phyloP scores from a whole-genome alignment of 164 flowering plant genomes.

The Annona cherimola region DNA sequence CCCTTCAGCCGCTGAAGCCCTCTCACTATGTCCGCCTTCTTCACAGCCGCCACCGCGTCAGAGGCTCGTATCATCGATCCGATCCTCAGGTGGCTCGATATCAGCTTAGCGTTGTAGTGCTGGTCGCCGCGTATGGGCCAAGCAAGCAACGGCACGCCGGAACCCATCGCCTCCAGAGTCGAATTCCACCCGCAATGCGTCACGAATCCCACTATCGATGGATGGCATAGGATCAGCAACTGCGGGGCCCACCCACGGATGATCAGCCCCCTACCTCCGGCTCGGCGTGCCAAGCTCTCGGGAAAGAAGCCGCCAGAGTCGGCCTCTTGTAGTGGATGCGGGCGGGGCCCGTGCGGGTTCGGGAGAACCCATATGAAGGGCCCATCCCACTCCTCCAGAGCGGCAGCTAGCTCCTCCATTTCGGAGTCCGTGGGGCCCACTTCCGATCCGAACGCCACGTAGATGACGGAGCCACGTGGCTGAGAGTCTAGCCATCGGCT shows the following conservation, averaged over 20 bases:
- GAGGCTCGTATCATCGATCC: constrained; percentile 29
- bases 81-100: constrained; percentile 35
- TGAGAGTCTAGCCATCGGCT: constrained; percentile 35
- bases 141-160: constrained; percentile 55
- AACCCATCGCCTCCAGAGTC: constrained; percentile 46
- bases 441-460: constrained; percentile 38
- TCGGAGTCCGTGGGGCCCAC: constrained; percentile 31
- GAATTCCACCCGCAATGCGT: constrained; percentile 82
- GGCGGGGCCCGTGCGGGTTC: constrained; percentile 15
- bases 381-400: constrained; percentile 23
- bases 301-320: constrained; percentile 21
- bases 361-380: constrained; percentile 58
- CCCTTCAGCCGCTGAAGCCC: constrained; percentile 44
- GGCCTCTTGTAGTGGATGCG: background rate
- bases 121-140: constrained; percentile 81
- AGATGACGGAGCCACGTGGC: constrained; percentile 38
- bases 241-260: constrained; percentile 79
- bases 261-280: constrained; percentile 42
- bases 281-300: constrained; percentile 28
- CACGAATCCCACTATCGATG: constrained; percentile 50
- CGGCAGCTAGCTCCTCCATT: constrained; percentile 22
- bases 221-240: constrained; percentile 57
- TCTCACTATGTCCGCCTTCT: constrained; percentile 32
- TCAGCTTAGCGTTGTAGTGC: constrained; percentile 38
- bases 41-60: constrained; percentile 13